phyloP scores from a whole-genome alignment of 163 green algal species.

The Chloromonas sp. region DNA sequence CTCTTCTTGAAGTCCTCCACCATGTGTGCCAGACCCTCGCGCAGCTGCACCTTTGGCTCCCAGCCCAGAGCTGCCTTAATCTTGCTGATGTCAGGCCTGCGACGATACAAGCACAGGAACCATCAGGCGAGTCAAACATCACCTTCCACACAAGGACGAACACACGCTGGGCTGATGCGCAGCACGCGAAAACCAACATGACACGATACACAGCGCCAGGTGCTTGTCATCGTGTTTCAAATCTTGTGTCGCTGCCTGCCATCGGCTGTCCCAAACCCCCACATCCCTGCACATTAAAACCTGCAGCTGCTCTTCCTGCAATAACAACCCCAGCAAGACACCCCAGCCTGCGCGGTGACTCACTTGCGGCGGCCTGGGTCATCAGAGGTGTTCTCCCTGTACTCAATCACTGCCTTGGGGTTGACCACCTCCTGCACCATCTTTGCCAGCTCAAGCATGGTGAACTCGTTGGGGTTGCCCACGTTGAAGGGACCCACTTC shows the following conservation, averaged over 20 bases:
- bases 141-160: too few relatives aligned
- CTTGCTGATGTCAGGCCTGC: conserved; percentile 91
- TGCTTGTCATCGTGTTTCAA: too few relatives aligned
- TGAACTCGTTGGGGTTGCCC: conserved; percentile 98
- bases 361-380: conserved; percentile 80
- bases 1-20: conserved; percentile 88
- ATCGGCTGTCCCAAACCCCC: too few relatives aligned
- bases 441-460: conserved; percentile 90
- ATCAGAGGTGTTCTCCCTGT: conserved; percentile 92
- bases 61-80: conserved; percentile 78
- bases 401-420: conserved; percentile 62
- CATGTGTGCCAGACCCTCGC: conserved; percentile 85
- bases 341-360: not conserved
- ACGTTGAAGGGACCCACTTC: conserved; percentile 98
- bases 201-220: too few relatives aligned
- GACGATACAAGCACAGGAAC: too few relatives aligned
- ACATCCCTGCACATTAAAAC: too few relatives aligned
- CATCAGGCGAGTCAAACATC: too few relatives aligned
- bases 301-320: too few relatives aligned
- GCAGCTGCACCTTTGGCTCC: conserved; percentile 88
- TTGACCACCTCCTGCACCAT: conserved; percentile 74
- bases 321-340: too few relatives aligned
- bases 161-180: too few relatives aligned
- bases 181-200: too few relatives aligned
- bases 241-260: too few relatives aligned